A percentile compares a stretch with the other conserved stretches of the same genome.
phyloP scores from a whole-genome alignment of 257 asterid species.

The Solanum phureja region DNA sequence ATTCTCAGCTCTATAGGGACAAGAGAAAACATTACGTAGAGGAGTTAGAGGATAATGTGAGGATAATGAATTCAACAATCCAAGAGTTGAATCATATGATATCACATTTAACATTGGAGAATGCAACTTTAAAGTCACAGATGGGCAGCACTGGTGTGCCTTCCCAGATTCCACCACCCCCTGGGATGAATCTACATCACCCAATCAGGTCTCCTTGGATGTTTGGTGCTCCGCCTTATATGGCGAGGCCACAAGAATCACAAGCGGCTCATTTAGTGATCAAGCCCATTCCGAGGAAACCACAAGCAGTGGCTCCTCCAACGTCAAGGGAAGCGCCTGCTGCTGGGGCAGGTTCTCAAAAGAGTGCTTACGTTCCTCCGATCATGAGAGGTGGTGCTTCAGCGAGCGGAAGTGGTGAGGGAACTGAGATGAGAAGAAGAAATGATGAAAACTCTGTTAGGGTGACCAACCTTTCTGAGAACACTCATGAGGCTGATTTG shows the following conservation, averaged over 20 bases:
- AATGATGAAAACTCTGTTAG: constrained; percentile 85
- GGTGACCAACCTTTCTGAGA: constrained; percentile 88
- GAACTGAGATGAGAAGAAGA: constrained; percentile 77
- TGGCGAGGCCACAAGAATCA: background rate
- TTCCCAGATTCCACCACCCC: background rate
- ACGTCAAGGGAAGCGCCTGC: constrained; percentile 21
- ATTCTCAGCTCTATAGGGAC: background rate
- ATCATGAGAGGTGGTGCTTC: constrained; percentile 47
- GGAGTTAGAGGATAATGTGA: background rate
- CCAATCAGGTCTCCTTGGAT: no score
- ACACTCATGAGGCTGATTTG: constrained; percentile 86
- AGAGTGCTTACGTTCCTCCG: constrained; percentile 68
- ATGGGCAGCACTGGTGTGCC: background rate
- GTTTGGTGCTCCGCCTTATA: background rate
- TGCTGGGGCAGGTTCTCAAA: constrained; percentile 6
- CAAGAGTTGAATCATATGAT: background rate
- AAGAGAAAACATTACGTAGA: background rate
- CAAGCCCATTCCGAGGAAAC: no score
- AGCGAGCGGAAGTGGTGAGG: constrained; percentile 28
- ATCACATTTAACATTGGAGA: background rate
- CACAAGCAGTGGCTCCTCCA: constrained; percentile 11
- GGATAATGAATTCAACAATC: background rate
- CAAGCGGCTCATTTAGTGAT: background rate
- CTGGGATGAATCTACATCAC: background rate
- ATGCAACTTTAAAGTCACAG: background rate